Evolutionary conservation across 805 yeast species (phyloP).

Genomic region (Pichia insulana): DNA sequence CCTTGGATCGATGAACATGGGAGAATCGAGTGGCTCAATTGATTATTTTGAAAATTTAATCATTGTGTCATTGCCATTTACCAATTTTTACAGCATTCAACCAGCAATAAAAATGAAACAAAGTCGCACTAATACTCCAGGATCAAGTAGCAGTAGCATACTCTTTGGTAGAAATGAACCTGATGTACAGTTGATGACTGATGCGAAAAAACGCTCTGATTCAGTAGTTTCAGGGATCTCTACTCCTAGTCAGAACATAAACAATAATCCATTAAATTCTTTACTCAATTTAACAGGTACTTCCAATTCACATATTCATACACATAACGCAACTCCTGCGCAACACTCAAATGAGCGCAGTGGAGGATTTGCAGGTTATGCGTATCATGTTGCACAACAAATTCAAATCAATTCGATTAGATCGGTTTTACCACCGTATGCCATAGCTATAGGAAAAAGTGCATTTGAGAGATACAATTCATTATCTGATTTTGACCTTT

Average conservation of each 20-base stretch:
- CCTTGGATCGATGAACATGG: slow-evolving; percentile 44
- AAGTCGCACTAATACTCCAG: background rate
- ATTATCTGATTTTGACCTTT: slow-evolving; percentile 62
- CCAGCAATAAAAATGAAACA: background rate
- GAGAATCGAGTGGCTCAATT: slow-evolving; percentile 37
- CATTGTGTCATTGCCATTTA: slow-evolving; percentile 44
- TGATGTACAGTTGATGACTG: background rate
- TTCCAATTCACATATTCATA: too few relatives aligned
- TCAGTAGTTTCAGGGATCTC: slow-evolving; percentile 3
- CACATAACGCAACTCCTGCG: background rate
- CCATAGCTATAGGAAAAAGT: slow-evolving; percentile 68
- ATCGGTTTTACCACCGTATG: slow-evolving; percentile 68
- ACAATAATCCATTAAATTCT: too few relatives aligned
- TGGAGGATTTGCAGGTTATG: slow-evolving; percentile 56
- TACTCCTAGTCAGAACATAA: background rate
- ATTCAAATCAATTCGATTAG: slow-evolving; percentile 55
- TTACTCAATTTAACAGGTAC: background rate
- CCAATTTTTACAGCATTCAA: slow-evolving; percentile 32
- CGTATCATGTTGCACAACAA: slow-evolving; percentile 68
- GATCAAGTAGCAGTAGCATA: background rate
- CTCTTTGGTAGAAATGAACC: background rate
- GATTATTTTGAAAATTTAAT: slow-evolving; percentile 40
- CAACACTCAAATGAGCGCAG: slow-evolving; percentile 6
- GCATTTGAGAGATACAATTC: slow-evolving; percentile 60
- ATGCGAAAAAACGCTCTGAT: background rate